A percentile compares a stretch with the other conserved stretches of the same genome.
These are phyloP conservation scores for Myriosclerotinia scirpicola DNA, from an alignment of 2,329 filamentous ascomycete species.

Conservation along the genomic window DNA sequence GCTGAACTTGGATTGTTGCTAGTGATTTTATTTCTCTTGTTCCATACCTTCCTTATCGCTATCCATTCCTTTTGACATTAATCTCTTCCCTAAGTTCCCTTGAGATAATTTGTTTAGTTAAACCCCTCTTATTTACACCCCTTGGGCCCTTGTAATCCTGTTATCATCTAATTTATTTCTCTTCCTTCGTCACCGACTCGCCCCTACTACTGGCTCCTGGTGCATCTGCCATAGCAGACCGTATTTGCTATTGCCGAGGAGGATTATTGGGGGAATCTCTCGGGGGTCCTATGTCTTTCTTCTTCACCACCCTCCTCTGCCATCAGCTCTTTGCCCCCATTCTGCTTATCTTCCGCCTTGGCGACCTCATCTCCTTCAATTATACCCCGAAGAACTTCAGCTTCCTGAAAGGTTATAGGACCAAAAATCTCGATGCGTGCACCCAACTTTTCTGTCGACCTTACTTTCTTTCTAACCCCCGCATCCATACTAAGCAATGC, in stretches of 20 bases:
- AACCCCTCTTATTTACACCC: neutral
- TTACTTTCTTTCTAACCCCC: too few species aligned
- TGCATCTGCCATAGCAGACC: too few species aligned
- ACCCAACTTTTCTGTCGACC: too few species aligned
- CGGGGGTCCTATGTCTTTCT: too few species aligned
- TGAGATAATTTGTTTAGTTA: neutral
- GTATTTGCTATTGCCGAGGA: too few species aligned
- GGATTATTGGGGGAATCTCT: too few species aligned
- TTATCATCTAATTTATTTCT: neutral
- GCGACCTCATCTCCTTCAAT: neutral
- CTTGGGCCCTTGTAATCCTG: neutral
- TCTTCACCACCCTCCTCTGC: neutral
- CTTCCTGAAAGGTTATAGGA: too few species aligned
- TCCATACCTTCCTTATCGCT: neutral
- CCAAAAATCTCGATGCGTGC: too few species aligned
- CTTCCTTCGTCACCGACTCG: neutral
- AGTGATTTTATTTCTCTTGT: neutral
- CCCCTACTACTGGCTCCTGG: too few species aligned
- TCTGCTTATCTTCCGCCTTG: neutral
- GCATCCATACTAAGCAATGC: too few species aligned
- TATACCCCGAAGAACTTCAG: neutral
- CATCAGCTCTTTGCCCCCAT: neutral
- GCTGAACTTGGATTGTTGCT: neutral
- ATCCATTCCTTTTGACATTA: neutral
- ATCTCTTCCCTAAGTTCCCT: neutral